Base-by-base conservation (phyloP, 345 rosid species). In the Erodium maritimum region DNA sequence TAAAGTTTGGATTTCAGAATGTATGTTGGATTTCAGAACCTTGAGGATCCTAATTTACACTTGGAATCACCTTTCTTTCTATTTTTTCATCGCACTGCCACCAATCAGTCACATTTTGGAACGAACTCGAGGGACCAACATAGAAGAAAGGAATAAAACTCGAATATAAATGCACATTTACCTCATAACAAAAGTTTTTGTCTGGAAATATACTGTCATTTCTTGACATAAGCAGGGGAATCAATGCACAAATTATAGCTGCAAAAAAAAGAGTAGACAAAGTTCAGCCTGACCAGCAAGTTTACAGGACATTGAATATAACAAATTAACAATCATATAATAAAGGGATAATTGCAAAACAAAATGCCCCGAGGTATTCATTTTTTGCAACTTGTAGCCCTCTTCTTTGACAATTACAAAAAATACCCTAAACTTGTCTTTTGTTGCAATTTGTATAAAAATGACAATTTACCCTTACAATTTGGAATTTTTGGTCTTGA, bases 211-310 rank as follows among this genome's bases (percentile, higher is more conserved):
- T 57, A 48, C 82, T 74, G 21, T 90, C 81, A 69, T 80, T 77
- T 75, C 98, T 88, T 22, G 84, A 63, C 96, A 88, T 86, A 50
- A 91, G 79, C 61, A 80, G 73, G 71, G 98, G 95, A 68, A 93
- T 82, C 69, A 85, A 61, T 56, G 99, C 94, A 62, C 99, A 93
- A 54, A 85, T 77, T 68, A 93, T 61, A 66, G 99, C 96, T 88
- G 93, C 75, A 73, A 68, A 61, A 55, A 68, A 7, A 71, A 4
- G 22, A 29, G 53, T 50, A 71, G 16, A 20, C 57, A 25, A 57
- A 22, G 42, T 22, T 56, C 56, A 60, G 61, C 56, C 25, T 8
- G 46, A 55, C 45, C 17, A 45, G 48, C n/a, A 55, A 23, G 51
- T 37, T 20, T 23, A 50, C 53, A 3, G 42, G 53, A 19, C 56